Base-by-base conservation (phyloP, 108 stramenopile species). In the Fragilaria radians region DNA sequence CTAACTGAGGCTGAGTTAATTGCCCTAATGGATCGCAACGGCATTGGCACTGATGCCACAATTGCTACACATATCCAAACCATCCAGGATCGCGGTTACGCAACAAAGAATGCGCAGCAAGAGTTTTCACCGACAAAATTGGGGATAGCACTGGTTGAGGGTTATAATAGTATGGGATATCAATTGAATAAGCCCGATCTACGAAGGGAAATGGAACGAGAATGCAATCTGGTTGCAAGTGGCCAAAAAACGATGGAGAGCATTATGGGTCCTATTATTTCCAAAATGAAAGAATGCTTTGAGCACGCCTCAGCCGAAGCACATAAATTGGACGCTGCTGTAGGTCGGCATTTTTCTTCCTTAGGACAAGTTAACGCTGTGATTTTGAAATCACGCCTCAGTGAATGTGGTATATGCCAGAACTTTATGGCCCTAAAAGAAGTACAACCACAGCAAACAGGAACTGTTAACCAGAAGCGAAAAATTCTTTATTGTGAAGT, bases 31-130 rank as follows among this genome's bases (percentile, higher is more conserved):
- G 93, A 94, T 59, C 67, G 73, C 24, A 69, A 89, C 54, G 85
- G 85, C 5, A 91, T 91, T 60, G 96, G 96, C 7, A 97, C 96
- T n/a, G 96, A 97, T 59, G 96, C 96, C 11, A 94, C 94, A 14
- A 97, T 95, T 52, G 88, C 93, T 0, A 78, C 79, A 42, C 93
- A 94, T 66, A 94, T 94, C 32, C 52, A 82, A 17, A 91, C 88
- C 17, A 94, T 94, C 60, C 73, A 73, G 34, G 81, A 90, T n/a
- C 65, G 93, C 33, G 77, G 86, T 3, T 94, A 94, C 62, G 89
- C 88, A 5, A 73, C 60, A 31, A 94, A 89, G 58, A 86, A 94
- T 61, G 74, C 19, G 36, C 68, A 70, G 33, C 86, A 91, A 69
- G 51, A 77, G 32, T 96, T 96, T 65, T 59, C 64, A 23, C 91